Evolutionary conservation across 2,329 filamentous ascomycete genomes (phyloP), one percentile per base, ranked within the genome.

Genomic region (Fusarium sp.): DNA sequence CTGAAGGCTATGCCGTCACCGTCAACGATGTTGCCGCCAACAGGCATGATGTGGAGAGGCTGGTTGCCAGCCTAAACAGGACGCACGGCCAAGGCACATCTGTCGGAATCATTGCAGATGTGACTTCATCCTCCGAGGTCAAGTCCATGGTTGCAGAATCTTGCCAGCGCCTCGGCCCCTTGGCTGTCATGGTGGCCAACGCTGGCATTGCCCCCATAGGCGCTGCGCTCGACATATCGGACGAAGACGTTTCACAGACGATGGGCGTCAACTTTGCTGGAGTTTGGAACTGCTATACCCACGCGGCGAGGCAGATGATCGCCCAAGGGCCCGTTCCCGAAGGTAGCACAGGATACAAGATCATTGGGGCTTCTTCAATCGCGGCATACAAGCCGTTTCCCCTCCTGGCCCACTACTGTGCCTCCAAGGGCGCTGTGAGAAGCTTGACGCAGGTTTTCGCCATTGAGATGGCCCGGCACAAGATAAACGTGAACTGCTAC

Each of bases 401-500:
- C 0, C 77, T 91, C 49, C 82, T 92, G 10, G 86, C 87, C 0
- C 89, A 92, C 77, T 94, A 93, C 82, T 88, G 85, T 24, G 88
- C 90, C 5, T 86, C 86, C 17, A 93, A 93, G 77, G 92, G 87
- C 83, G 92, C 92, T 0, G 90, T 93, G 2, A 85, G 91, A 5
- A 91, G 91, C 0, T 81, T 93, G 59, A 91, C 88, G 2, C 90
- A 93, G 79, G 88, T 87, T 0, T 92, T 91, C 71, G 91, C 91
- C 1, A 89, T 91, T 85, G 91, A 92, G 71, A 84, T 92, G 80
- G 91, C 91, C 0, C 80, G 82, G 56, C 87, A 93, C 77, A 84
- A 89, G 66, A 93, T 93, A 78, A 92, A 89, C 0, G 90, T 88
- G 24, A 93, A 93, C 74, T 87, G 88, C 0, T 93, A 92, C 75